Conservation (phyloP, 2,329 filamentous ascomycete genomes). For the Venturia pyrina region DNA sequence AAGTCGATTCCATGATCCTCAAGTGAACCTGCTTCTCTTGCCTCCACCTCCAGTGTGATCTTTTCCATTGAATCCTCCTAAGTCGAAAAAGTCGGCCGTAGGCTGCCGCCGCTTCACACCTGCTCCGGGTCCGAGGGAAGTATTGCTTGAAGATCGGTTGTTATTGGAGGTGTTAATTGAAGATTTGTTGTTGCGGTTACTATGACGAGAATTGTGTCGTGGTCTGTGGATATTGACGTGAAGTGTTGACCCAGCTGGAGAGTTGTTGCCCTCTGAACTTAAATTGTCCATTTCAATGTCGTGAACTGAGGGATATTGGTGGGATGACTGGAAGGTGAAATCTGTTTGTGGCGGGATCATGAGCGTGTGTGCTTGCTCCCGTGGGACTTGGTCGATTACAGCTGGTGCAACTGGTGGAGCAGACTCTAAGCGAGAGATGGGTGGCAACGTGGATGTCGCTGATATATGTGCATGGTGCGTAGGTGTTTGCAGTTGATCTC, state of each 20-base stretch:
- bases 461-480: not conserved
- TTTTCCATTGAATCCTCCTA: slow-evolving; percentile 49
- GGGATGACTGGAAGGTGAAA: slow-evolving; percentile 61
- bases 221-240: slow-evolving; percentile 11
- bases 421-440: slow-evolving; percentile 16
- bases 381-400: slow-evolving; percentile 14
- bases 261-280: slow-evolving; percentile 20
- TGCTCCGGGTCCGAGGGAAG: slow-evolving; percentile 49
- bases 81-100: slow-evolving; percentile 65
- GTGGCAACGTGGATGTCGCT: not conserved
- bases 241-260: slow-evolving; percentile 21
- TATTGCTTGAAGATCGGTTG: slow-evolving; percentile 20
- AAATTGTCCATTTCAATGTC: slow-evolving; percentile 50
- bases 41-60: slow-evolving; percentile 46
- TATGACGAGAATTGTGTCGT: slow-evolving; percentile 13
- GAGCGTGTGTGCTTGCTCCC: slow-evolving; percentile 13
- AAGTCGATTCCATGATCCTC: not conserved
- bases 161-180: not conserved
- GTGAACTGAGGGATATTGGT: slow-evolving; percentile 44
- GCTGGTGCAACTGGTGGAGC: slow-evolving; percentile 16
- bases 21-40: slow-evolving; percentile 30
- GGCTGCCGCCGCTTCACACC: slow-evolving; percentile 66
- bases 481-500: slow-evolving; percentile 25
- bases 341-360: slow-evolving; percentile 24
- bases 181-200: slow-evolving; percentile 14